Conservation (phyloP, 2,329 filamentous ascomycete species). For the Paraphoma chrysanthemicola region DNA sequence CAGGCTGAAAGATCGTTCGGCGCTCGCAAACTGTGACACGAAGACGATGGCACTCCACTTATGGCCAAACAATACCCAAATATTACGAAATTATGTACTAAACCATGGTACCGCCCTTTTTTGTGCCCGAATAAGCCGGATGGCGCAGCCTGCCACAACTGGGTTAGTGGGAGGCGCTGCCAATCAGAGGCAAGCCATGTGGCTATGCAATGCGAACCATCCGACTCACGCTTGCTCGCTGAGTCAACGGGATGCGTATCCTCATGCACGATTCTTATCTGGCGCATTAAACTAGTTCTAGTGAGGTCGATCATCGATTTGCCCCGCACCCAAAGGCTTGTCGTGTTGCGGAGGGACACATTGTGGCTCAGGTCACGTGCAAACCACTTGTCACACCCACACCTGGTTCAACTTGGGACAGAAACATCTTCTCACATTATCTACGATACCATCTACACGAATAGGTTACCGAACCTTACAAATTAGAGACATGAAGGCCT, state of each 20-base stretch:
- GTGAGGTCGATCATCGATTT: neutral
- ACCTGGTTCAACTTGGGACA: no score
- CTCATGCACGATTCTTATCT: neutral
- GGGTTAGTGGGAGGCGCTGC: no score
- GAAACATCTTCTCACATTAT: no score
- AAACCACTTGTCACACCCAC: no score
- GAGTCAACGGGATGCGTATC: neutral
- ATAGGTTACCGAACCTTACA: no score
- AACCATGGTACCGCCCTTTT: slow-evolving; percentile 19
- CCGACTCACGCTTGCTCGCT: neutral
- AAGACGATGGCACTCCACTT: neutral
- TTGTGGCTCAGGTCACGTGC: no score
- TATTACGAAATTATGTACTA: slow-evolving; percentile 10
- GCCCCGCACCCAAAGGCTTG: no score
- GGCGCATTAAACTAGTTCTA: neutral
- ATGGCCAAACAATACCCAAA: neutral
- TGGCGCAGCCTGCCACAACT: neutral
- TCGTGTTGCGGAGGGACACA: no score
- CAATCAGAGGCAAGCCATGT: neutral
- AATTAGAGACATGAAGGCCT: no score
- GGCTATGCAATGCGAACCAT: neutral
- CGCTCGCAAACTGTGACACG: neutral
- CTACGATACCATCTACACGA: no score
- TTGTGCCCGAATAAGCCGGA: neutral
- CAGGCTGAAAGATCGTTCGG: no score